Conservation (phyloP, 1,284 basidiomycete species). For the Ceratobasidium sp. region DNA sequence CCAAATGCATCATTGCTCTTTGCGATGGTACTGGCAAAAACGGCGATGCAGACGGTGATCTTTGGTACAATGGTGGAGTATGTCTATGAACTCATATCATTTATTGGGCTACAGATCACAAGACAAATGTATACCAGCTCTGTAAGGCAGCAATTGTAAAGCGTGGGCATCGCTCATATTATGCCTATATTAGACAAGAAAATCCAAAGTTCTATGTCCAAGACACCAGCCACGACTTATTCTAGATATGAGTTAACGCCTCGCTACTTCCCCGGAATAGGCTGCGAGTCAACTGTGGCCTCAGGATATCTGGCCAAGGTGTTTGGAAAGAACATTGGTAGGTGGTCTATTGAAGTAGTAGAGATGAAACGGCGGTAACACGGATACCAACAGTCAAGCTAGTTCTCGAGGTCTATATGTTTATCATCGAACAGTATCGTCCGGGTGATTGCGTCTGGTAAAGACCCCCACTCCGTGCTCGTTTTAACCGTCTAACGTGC, state of each 20-base stretch:
- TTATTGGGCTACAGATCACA: not conserved
- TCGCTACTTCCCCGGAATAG: slow-evolving; percentile 25
- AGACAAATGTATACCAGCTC: slow-evolving; percentile 21
- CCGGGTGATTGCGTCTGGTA: slow-evolving; percentile 36
- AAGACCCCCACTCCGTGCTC: not conserved
- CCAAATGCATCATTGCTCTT: slow-evolving; percentile 28
- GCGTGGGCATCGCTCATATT: not conserved
- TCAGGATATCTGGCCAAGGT: slow-evolving; percentile 12
- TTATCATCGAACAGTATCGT: slow-evolving; percentile 10
- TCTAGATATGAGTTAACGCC: not conserved
- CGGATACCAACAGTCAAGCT: slow-evolving; percentile 16
- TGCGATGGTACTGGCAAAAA: slow-evolving; percentile 41
- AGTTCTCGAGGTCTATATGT: slow-evolving; percentile 25
- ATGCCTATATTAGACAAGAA: not conserved
- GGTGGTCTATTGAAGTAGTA: not conserved
- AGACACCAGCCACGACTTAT: not conserved
- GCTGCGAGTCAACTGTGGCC: slow-evolving; percentile 9
- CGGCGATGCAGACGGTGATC: slow-evolving; percentile 10
- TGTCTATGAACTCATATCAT: not conserved
- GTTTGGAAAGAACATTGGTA: slow-evolving; percentile 28
- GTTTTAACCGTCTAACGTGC: not conserved
- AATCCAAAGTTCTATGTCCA: not conserved
- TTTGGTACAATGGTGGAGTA: too few species aligned
- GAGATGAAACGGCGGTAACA: not conserved
- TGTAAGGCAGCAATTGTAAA: not conserved